Evolutionary conservation across 441 rosid genomes (phyloP).

Genomic region (Rhodomyrtus psidioides): DNA sequence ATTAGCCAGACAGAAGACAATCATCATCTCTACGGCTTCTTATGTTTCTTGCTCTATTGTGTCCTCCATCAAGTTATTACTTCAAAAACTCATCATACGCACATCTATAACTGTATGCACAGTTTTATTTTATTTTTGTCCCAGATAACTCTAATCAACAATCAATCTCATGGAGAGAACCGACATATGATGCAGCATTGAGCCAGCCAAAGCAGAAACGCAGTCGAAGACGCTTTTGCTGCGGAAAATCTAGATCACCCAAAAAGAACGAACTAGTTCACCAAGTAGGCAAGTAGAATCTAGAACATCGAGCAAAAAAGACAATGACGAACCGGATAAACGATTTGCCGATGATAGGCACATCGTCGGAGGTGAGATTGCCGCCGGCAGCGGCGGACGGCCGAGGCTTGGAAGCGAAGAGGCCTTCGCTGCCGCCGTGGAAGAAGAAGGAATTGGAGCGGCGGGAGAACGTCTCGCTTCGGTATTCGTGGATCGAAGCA

Average conservation of each 20-base stretch:
- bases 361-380: slow-evolving; percentile 12
- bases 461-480: slow-evolving; percentile 17
- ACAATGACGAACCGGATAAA: slow-evolving; percentile 11
- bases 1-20: not conserved
- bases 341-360: slow-evolving; percentile 18
- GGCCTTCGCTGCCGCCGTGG: slow-evolving; percentile 32
- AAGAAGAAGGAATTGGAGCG: slow-evolving; percentile 32
- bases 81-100: not conserved
- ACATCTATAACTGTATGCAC: not conserved
- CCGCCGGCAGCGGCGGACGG: not conserved
- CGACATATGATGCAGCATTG: not conserved
- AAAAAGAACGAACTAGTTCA: not conserved
- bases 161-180: not conserved
- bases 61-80: not conserved
- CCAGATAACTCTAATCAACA: not conserved
- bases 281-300: not conserved
- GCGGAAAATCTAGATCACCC: not conserved
- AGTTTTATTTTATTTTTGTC: not conserved
- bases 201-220: not conserved
- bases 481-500: slow-evolving; percentile 35
- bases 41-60: not conserved
- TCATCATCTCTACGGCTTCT: not conserved
- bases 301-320: not conserved
- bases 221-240: not conserved
- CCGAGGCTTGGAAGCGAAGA: slow-evolving; percentile 19